Conservation (phyloP, 441 rosid species). For the Hypseocharis bilobata region DNA sequence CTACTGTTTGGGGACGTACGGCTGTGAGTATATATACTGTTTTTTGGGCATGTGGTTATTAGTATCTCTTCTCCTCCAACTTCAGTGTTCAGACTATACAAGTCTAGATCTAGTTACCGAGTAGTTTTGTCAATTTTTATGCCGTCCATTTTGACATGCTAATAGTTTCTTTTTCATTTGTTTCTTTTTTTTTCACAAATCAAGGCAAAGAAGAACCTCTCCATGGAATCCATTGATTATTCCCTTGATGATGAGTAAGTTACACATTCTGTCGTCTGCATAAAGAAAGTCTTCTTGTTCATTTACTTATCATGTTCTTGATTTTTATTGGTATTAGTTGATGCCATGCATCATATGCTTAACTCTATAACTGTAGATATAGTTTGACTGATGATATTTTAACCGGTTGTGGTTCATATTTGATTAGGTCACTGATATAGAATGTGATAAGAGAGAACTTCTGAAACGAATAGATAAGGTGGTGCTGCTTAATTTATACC, state of each 20-base stretch:
- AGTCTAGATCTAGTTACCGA: slow-evolving; percentile 8
- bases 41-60: slow-evolving; percentile 10
- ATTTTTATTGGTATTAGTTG: background rate
- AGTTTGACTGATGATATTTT: slow-evolving; percentile 3
- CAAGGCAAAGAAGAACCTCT: slow-evolving; percentile 76
- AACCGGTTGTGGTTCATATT: background rate
- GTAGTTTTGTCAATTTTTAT: background rate
- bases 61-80: slow-evolving; percentile 15
- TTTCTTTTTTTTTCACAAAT: slow-evolving; percentile 15
- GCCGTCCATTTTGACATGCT: background rate
- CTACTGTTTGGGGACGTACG: slow-evolving; percentile 50
- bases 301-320: slow-evolving; percentile 3
- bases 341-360: background rate
- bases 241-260: slow-evolving; percentile 65
- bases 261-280: slow-evolving; percentile 19
- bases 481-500: background rate
- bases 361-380: background rate
- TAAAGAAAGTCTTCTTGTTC: slow-evolving; percentile 8
- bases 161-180: background rate
- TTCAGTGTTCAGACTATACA: background rate
- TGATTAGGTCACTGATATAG: no score
- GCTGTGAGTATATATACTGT: slow-evolving; percentile 47
- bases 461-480: background rate
- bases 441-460: background rate
- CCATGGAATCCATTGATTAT: slow-evolving; percentile 66